Evolutionary conservation across 23 red algal genomes (phyloP).

Genomic region (Gracilaria gracilis): DNA sequence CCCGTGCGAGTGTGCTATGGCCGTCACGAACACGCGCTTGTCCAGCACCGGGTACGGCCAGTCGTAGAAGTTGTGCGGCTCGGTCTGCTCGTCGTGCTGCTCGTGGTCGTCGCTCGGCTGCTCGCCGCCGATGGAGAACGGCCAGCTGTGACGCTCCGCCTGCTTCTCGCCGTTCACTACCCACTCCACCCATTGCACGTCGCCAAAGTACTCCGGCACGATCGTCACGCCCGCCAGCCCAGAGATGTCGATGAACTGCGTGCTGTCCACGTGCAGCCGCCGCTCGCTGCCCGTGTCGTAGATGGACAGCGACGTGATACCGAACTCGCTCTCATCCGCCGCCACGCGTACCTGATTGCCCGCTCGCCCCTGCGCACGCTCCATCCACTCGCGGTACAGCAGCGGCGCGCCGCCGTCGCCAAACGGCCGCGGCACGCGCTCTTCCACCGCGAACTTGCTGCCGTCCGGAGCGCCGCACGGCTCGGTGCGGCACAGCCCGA

Average conservation of each 20-base stretch:
- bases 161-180: conserved; percentile 27
- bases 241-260: conserved; percentile 7
- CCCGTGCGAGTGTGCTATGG: conserved; percentile 18
- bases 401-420: not conserved
- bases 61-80: conserved; percentile 38
- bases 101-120: not conserved
- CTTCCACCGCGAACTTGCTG: not conserved
- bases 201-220: conserved; percentile 28
- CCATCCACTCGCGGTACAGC: not conserved
- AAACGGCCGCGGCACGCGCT: not conserved
- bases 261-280: not conserved
- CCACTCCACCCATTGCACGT: conserved; percentile 42
- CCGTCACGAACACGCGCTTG: conserved; percentile 55
- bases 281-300: conserved; percentile 1
- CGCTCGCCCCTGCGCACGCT: not conserved
- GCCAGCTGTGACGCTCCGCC: not conserved
- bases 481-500: conserved; percentile 37
- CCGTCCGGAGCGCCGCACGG: conserved; percentile 19
- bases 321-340: not conserved
- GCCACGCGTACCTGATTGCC: not conserved
- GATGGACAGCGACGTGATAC: not conserved
- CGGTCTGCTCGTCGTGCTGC: too few relatives aligned
- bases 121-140: conserved; percentile 32
- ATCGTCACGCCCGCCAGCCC: conserved; percentile 19
- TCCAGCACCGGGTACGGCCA: conserved; percentile 36